Base-by-base conservation (phyloP, 2,329 filamentous ascomycete species). In the Curvularia sp. region DNA sequence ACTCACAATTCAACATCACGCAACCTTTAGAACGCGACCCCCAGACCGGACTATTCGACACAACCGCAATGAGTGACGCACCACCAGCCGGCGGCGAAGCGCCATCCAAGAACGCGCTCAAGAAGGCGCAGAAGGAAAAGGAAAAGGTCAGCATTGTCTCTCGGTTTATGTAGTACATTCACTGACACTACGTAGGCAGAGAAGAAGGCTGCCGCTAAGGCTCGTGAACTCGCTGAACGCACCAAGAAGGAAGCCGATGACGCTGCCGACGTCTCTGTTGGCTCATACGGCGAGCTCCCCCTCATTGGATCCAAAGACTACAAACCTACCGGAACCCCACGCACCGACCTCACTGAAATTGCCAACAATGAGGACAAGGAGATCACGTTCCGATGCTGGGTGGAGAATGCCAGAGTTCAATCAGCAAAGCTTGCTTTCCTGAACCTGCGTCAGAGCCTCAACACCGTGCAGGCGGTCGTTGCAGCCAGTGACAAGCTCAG, bases 351-450 rank as follows among this genome's bases (percentile, higher is more conserved):
- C 39, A 83, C 84, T 56, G 65, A 69, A 30, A 63, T 70, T 39
- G 67, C 66, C 54, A 64, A 68, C 22, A 60, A 75, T 58, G 73
- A 71, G 49, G 79, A 77, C 62, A 79, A 79, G 57, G 77, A 79
- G 33, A 85, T 97, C 67, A 88, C 87, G 44, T 84, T 97, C 70
- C 86, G 92, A 38, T 92, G 87, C 30, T 92, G 91, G 82, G 85
- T 97, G 39, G 91, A 96, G 77, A 97, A 96, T 81, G 87, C 90
- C 31, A 87, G 94, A 65, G 88, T 90, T 69, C 94, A 98, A 81
- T 89, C 90, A 60, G 92, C 93, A 66, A 96, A 97, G 83, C 89
- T 97, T 82, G 90, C 88, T 42, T 97, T 97, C 80, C 80, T 97
- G 70, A 92, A 95, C 81, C 84, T 98, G 68, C 86, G 92, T 77